These are phyloP conservation scores for Physcomitrium patens DNA, from an alignment of 225 moss, liverwort and hornwort species.

Conservation along the genomic window DNA sequence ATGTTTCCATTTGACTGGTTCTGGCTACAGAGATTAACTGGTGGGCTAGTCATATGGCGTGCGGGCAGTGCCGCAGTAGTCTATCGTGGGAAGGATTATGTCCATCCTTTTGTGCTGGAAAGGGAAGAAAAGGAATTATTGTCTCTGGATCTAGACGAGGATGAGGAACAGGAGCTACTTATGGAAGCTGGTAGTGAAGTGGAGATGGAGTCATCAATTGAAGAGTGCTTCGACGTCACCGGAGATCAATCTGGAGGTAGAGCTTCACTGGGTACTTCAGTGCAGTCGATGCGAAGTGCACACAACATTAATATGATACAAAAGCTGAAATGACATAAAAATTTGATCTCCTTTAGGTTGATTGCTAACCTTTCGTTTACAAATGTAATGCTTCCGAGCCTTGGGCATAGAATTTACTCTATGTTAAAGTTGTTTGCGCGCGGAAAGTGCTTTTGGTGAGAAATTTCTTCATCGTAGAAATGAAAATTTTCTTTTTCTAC, in stretches of 20 bases:
- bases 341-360: constrained; percentile 12
- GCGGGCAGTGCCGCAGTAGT: constrained; percentile 88
- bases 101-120: constrained; percentile 60
- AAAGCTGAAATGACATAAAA: neutral
- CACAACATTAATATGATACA: neutral
- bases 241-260: constrained; percentile 24
- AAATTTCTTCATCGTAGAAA: neutral
- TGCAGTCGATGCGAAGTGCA: constrained; percentile 32
- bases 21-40: constrained; percentile 75
- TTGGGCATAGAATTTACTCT: neutral
- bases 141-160: constrained; percentile 48
- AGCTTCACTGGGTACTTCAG: constrained; percentile 35
- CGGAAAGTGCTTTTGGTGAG: constrained; percentile 6
- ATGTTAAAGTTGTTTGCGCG: neutral
- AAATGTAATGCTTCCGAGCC: neutral
- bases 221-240: constrained; percentile 28
- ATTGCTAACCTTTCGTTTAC: neutral
- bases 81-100: constrained; percentile 93
- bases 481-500: neutral
- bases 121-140: constrained; percentile 50
- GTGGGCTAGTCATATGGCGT: constrained; percentile 94
- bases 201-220: constrained; percentile 26
- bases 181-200: constrained; percentile 29
- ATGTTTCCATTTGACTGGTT: constrained; percentile 13
- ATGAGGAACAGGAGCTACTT: constrained; percentile 32